Percentiles rank a stretch among this genome's conserved stretches.
These are phyloP conservation scores for Talaromyces sp. DNA, from an alignment of 2,329 filamentous ascomycete genomes.

Conservation along the genomic window DNA sequence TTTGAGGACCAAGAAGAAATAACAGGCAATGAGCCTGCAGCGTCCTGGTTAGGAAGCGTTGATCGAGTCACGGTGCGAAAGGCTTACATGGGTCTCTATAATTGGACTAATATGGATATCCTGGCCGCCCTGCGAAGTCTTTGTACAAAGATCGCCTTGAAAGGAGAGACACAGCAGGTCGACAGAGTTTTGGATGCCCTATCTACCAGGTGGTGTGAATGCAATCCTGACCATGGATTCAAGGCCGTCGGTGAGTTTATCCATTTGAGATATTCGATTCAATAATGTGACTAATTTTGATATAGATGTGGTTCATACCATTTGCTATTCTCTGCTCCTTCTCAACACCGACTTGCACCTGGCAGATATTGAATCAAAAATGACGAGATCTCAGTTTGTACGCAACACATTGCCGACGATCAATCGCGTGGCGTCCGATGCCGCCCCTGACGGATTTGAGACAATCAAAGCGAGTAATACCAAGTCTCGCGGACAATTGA, in stretches of 20 bases:
- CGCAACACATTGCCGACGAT: conserved; percentile 95
- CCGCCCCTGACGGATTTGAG: conserved; percentile 63
- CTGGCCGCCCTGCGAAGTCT: conserved; percentile 72
- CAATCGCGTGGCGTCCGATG: conserved; percentile 67
- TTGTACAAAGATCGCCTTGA: conserved; percentile 75
- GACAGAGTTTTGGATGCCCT: conserved; percentile 90
- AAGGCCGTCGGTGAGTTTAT: conserved; percentile 67
- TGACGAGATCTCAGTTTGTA: conserved; percentile 91
- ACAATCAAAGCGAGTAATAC: conserved; percentile 40
- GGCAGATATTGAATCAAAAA: conserved; percentile 92
- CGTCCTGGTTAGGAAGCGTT: conserved; percentile 73
- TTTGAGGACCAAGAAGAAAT: conserved; percentile 77
- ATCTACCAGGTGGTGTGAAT: conserved; percentile 84
- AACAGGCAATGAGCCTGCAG: conserved; percentile 72
- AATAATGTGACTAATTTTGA: not conserved
- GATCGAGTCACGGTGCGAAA: conserved; percentile 52
- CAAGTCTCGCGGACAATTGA: conserved; percentile 35
- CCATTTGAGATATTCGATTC: conserved; percentile 20
- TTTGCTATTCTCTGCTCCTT: conserved; percentile 91
- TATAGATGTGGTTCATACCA: conserved; percentile 88
- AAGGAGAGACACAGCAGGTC: conserved; percentile 93
- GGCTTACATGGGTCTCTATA: conserved; percentile 90
- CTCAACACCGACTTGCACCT: conserved; percentile 94
- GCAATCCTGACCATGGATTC: conserved; percentile 90
- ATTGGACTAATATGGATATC: conserved; percentile 78